These are phyloP conservation scores for Cyberlindnera veronae DNA, from an alignment of 805 yeast genomes.

Conservation along the genomic window DNA sequence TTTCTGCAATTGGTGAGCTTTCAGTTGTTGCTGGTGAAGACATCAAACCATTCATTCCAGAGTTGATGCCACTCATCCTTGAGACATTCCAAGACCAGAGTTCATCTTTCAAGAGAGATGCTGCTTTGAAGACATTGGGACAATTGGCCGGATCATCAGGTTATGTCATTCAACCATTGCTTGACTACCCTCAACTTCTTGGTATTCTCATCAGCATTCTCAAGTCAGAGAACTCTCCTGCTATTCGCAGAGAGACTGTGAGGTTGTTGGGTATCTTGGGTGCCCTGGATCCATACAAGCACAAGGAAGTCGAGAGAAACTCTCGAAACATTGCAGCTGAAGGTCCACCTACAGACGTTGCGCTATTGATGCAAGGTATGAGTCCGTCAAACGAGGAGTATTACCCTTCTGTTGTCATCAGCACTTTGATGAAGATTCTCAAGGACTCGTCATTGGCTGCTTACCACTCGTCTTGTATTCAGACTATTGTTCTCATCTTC, in stretches of 20 bases:
- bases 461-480: constrained; percentile 91
- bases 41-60: constrained; percentile 64
- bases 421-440: constrained; percentile 75
- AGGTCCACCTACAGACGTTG: constrained; percentile 87
- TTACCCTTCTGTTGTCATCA: constrained; percentile 91
- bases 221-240: constrained; percentile 72
- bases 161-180: constrained; percentile 87
- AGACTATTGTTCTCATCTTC: constrained; percentile 88
- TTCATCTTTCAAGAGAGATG: constrained; percentile 81
- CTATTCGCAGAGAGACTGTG: constrained; percentile 83
- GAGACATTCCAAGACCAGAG: constrained; percentile 92
- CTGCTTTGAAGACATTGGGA: constrained; percentile 84
- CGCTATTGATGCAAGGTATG: constrained; percentile 87
- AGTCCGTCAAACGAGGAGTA: constrained; percentile 92
- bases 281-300: constrained; percentile 94
- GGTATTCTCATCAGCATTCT: constrained; percentile 79
- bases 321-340: constrained; percentile 54
- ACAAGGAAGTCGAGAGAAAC: constrained; percentile 81
- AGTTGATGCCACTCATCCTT: constrained; percentile 81
- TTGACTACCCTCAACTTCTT: constrained; percentile 86
- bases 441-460: constrained; percentile 80
- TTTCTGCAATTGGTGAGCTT: constrained; percentile 84
- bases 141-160: constrained; percentile 89
- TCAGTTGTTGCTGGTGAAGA: constrained; percentile 87
- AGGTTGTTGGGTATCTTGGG: constrained; percentile 89